These are phyloP conservation scores for Auricularia sp. DNA, from an alignment of 768 basidiomycete genomes.

Conservation along the genomic window DNA sequence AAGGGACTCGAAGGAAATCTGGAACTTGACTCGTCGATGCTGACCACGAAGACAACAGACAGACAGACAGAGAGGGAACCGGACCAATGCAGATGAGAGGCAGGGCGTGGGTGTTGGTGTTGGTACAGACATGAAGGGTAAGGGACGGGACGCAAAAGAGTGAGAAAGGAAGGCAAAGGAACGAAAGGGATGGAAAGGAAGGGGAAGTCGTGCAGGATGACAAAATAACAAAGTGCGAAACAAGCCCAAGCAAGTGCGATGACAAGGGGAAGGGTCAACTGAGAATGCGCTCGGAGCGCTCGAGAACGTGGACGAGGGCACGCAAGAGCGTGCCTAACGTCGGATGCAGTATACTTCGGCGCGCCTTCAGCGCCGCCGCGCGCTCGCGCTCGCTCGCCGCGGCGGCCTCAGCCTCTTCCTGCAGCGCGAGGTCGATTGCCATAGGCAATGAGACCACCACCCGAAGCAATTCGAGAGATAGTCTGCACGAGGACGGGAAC, in stretches of 20 bases:
- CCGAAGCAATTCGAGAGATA: neutral
- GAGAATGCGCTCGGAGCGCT: conserved; percentile 53
- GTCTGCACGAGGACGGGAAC: neutral
- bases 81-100: too few relatives aligned
- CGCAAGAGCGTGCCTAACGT: conserved; percentile 50
- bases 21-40: too few relatives aligned
- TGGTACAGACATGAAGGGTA: too few relatives aligned
- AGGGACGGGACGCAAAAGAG: too few relatives aligned
- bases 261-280: conserved; percentile 4
- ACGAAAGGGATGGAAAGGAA: too few relatives aligned
- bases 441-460: neutral
- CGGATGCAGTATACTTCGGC: conserved; percentile 37
- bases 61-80: too few relatives aligned
- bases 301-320: conserved; percentile 50
- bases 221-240: neutral
- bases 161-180: too few relatives aligned
- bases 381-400: conserved; percentile 13
- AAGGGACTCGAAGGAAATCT: too few relatives aligned
- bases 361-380: conserved; percentile 7
- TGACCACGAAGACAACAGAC: too few relatives aligned
- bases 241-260: neutral
- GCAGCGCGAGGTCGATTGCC: conserved; percentile 1
- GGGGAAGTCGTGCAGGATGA: neutral
- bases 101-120: too few relatives aligned
- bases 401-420: conserved; percentile 7